A percentile compares a stretch with the other conserved stretches of the same genome.
Evolutionary conservation across 257 asterid species (phyloP).

Genomic region (Solanum rostratum): DNA sequence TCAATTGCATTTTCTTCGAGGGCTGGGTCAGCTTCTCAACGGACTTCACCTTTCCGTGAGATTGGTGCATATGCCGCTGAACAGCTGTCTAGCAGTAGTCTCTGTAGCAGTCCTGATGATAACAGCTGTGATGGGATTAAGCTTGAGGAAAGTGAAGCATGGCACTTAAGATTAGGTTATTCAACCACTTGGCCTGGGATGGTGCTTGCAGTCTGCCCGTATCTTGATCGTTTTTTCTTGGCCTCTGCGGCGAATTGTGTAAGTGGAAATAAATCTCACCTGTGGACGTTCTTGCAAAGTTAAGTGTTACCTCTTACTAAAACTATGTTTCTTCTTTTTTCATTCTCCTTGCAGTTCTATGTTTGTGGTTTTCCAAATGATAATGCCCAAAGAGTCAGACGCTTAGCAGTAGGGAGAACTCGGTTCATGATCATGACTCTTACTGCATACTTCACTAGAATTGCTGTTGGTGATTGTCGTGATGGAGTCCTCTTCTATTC

Average conservation of each 20-base stretch:
- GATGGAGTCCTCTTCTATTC: slow-evolving; percentile 88
- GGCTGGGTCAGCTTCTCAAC: slow-evolving; percentile 47
- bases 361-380: slow-evolving; percentile 77
- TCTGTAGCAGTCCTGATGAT: slow-evolving; percentile 82
- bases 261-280: slow-evolving; percentile 29
- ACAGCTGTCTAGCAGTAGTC: slow-evolving; percentile 61
- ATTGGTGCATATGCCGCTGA: slow-evolving; percentile 43
- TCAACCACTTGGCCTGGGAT: slow-evolving; percentile 67
- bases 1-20: slow-evolving; percentile 35
- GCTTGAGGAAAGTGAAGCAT: slow-evolving; percentile 74
- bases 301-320: neutral
- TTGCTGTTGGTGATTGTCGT: slow-evolving; percentile 98
- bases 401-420: slow-evolving; percentile 63
- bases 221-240: slow-evolving; percentile 73
- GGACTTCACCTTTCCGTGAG: slow-evolving; percentile 44
- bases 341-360: slow-evolving; percentile 48
- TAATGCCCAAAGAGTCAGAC: slow-evolving; percentile 55
- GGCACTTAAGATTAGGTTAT: slow-evolving; percentile 65
- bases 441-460: slow-evolving; percentile 76
- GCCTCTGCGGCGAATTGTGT: slow-evolving; percentile 87
- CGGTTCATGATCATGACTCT: slow-evolving; percentile 75
- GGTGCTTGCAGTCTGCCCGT: slow-evolving; percentile 84
- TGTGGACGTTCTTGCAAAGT: neutral
- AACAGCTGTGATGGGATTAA: slow-evolving; percentile 64
- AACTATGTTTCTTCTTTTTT: neutral